A percentile compares a stretch with the other conserved stretches of the same genome.
These are phyloP conservation scores for Candida endomychidarum DNA, from an alignment of 805 yeast genomes.

Conservation along the genomic window DNA sequence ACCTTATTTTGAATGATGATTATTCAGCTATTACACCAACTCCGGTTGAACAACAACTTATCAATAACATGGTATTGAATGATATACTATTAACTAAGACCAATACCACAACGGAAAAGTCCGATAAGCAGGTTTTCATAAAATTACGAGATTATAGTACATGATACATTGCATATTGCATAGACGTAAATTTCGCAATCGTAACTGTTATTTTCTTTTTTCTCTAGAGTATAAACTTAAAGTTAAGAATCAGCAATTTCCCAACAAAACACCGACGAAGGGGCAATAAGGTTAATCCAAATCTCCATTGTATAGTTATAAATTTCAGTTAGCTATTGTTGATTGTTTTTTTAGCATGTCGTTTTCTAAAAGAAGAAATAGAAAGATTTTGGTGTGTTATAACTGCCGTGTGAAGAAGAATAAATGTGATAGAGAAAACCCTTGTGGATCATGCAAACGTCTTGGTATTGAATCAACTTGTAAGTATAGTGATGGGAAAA, in stretches of 20 bases:
- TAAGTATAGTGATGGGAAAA: neutral
- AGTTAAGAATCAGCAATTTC: neutral
- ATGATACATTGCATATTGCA: neutral
- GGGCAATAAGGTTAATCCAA: neutral
- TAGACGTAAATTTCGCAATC: neutral
- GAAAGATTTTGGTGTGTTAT: constrained; percentile 18
- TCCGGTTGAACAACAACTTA: constrained; percentile 4
- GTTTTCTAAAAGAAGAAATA: constrained; percentile 17
- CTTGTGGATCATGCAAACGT: constrained; percentile 17
- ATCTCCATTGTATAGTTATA: neutral
- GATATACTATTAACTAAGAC: constrained; percentile 6
- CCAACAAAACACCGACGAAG: neutral
- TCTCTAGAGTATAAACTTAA: neutral
- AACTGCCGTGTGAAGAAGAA: constrained; percentile 18
- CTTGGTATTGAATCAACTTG: constrained; percentile 13
- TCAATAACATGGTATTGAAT: constrained; percentile 10
- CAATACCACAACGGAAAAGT: neutral
- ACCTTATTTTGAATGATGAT: constrained; percentile 4
- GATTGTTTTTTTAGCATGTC: neutral
- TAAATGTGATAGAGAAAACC: constrained; percentile 20
- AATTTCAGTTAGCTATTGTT: neutral
- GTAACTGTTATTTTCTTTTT: neutral
- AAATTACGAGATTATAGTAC: constrained; percentile 9
- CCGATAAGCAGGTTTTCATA: neutral
- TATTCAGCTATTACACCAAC: neutral